A percentile compares a stretch with the other conserved stretches of the same genome.
Evolutionary conservation across 352 stramenopile genomes (phyloP).

Genomic region (Pythium aquatile): DNA sequence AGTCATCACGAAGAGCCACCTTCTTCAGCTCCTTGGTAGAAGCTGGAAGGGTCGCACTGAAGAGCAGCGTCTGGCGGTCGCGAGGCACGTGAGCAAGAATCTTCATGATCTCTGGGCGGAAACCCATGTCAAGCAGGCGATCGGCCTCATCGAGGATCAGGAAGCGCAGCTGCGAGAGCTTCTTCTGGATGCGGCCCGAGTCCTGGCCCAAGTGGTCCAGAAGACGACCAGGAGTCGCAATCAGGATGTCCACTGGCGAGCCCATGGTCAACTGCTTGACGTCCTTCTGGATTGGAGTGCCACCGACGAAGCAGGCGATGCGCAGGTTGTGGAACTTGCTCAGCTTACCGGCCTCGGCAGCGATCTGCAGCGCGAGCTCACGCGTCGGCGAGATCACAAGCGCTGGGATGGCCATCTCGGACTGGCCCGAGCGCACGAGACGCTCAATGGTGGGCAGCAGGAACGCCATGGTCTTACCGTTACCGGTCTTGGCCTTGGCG

Average conservation of each 20-base stretch:
- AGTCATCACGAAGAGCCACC: constrained; percentile 84
- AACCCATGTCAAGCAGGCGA: constrained; percentile 95
- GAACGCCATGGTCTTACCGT: constrained; percentile 81
- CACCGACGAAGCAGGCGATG: constrained; percentile 76
- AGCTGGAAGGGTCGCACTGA: constrained; percentile 92
- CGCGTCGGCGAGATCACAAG: constrained; percentile 90
- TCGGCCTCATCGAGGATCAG: constrained; percentile 96
- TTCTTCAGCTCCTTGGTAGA: constrained; percentile 85
- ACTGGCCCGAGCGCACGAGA: constrained; percentile 66
- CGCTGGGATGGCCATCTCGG: constrained; percentile 45
- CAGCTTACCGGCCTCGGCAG: constrained; percentile 84
- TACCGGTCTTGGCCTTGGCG: constrained; percentile 76
- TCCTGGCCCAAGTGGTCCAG: constrained; percentile 94
- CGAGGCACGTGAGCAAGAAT: constrained; percentile 68
- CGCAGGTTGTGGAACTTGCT: constrained; percentile 79
- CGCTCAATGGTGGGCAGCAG: constrained; percentile 50
- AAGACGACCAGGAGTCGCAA: constrained; percentile 95
- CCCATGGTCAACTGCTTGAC: constrained; percentile 34
- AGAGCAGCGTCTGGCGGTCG: constrained; percentile 94
- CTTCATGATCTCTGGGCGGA: constrained; percentile 89
- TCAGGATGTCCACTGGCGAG: constrained; percentile 87
- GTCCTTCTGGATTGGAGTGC: constrained; percentile 85
- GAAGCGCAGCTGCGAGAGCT: constrained; percentile 43
- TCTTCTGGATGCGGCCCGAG: constrained; percentile 77
- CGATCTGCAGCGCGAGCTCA: constrained; percentile 91